Percentiles rank a stretch among this genome's conserved stretches.
Evolutionary conservation across 305 asterid genomes (phyloP).

Genomic region (Fraxinus floribunda): DNA sequence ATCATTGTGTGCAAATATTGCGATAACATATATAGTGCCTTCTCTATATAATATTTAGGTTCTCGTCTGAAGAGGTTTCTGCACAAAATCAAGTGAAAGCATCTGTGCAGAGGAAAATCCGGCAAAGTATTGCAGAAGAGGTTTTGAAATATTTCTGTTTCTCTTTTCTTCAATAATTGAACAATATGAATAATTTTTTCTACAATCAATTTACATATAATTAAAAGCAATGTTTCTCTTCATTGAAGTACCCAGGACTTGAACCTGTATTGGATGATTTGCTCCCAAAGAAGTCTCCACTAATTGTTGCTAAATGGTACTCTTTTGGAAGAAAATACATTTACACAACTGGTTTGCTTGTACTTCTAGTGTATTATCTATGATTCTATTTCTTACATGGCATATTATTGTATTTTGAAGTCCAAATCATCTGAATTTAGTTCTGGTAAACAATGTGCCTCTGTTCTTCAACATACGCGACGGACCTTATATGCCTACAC

Average conservation of each 20-base stretch:
- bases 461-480: constrained; percentile 94
- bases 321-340: constrained; percentile 12
- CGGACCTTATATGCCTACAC: constrained; percentile 98
- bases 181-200: not conserved
- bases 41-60: constrained; percentile 45
- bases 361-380: constrained; percentile 5
- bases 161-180: constrained; percentile 14
- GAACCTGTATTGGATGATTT: constrained; percentile 84
- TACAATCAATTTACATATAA: constrained; percentile 11
- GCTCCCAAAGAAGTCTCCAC: constrained; percentile 94
- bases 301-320: constrained; percentile 92
- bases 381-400: constrained; percentile 23
- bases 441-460: constrained; percentile 89
- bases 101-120: constrained; percentile 87
- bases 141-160: constrained; percentile 35
- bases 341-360: constrained; percentile 11
- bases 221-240: constrained; percentile 16
- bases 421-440: constrained; percentile 94
- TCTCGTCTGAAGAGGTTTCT: constrained; percentile 91
- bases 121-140: constrained; percentile 95
- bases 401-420: constrained; percentile 37
- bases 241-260: constrained; percentile 75
- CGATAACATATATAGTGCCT: constrained; percentile 10
- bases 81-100: constrained; percentile 99
- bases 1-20: not conserved